Percentiles rank a stretch among this genome's conserved stretches.
These are phyloP conservation scores for Yamagishiella unicocca DNA, from an alignment of 139 green algal genomes.

Conservation along the genomic window DNA sequence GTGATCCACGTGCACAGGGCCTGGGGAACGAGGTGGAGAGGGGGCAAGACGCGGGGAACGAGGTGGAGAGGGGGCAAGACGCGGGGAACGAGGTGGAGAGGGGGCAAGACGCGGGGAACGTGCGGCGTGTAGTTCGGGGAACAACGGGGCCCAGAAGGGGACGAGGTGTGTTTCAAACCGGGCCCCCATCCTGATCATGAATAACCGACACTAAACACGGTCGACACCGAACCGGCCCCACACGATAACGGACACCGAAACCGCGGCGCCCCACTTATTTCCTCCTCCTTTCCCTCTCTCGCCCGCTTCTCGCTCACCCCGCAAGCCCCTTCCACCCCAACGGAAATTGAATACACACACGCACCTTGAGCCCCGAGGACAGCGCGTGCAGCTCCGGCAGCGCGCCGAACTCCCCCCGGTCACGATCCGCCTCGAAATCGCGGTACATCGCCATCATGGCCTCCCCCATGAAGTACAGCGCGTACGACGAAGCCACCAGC, in stretches of 20 bases:
- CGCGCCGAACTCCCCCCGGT: constrained; percentile 82
- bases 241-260: no score
- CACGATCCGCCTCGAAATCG: constrained; percentile 75
- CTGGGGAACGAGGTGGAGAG: constrained; percentile 61
- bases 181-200: no score
- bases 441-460: constrained; percentile 88
- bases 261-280: no score
- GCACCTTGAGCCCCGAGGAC: constrained; percentile 85
- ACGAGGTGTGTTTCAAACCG: no score
- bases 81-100: constrained; percentile 75
- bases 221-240: no score
- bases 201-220: no score
- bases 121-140: no score
- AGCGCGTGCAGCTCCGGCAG: constrained; percentile 94
- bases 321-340: not conserved
- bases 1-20: constrained; percentile 69
- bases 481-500: constrained; percentile 87
- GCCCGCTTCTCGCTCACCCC: no score
- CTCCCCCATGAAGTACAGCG: constrained; percentile 86
- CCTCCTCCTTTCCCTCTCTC: no score
- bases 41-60: no score
- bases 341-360: not conserved
- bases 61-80: constrained; percentile 72
- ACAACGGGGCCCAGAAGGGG: no score
- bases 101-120: not conserved